Percentiles rank a stretch among this genome's conserved stretches.
Conservation (phyloP, 345 rosid genomes). For the Citrus sp. region DNA sequence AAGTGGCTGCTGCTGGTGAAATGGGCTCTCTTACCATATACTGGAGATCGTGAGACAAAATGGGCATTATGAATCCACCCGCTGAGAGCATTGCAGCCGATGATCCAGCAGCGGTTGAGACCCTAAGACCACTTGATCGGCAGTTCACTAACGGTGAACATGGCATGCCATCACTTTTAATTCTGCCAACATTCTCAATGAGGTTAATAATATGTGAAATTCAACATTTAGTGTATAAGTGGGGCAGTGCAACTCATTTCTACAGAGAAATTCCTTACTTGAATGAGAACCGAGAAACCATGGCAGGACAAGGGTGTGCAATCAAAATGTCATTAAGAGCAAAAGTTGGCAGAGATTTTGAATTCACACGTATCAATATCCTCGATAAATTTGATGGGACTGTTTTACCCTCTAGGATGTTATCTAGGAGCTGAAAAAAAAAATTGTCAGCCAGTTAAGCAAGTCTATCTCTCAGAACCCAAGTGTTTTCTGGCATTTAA, state of each 20-base stretch:
- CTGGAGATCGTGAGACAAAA: slow-evolving; percentile 61
- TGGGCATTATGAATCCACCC: slow-evolving; percentile 80
- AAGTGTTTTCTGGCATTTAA: neutral
- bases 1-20: slow-evolving; percentile 34
- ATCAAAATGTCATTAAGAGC: slow-evolving; percentile 79
- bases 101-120: slow-evolving; percentile 86
- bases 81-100: slow-evolving; percentile 94
- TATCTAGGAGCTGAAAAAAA: slow-evolving; percentile 57
- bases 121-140: slow-evolving; percentile 87
- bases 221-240: neutral
- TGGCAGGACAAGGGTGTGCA: slow-evolving; percentile 82
- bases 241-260: neutral
- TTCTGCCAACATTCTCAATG: slow-evolving; percentile 35
- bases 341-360: slow-evolving; percentile 47
- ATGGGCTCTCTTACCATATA: slow-evolving; percentile 95
- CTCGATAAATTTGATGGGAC: slow-evolving; percentile 59
- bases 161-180: slow-evolving; percentile 38
- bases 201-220: neutral
- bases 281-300: slow-evolving; percentile 80
- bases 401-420: slow-evolving; percentile 49
- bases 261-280: slow-evolving; percentile 35
- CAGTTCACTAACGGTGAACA: slow-evolving; percentile 50
- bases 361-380: slow-evolving; percentile 57
- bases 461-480: neutral
- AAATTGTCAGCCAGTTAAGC: neutral